Evolutionary conservation across 495 filamentous ascomycete genomes (phyloP).

Genomic region (Podospora pseudoanserina): DNA sequence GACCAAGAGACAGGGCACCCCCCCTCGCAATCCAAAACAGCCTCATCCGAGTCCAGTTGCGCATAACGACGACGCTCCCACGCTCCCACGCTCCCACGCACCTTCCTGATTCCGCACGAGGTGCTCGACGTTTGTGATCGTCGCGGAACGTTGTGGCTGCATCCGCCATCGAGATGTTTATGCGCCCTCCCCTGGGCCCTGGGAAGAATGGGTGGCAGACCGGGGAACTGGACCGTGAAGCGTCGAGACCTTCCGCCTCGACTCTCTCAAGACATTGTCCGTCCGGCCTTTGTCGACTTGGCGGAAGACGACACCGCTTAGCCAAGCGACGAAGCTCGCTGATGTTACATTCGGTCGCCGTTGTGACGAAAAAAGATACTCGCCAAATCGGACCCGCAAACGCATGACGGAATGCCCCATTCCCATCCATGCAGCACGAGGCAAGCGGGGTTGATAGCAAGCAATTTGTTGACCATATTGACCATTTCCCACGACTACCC

Average conservation of each 20-base stretch:
- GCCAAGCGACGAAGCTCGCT: background rate
- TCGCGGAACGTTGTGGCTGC: background rate
- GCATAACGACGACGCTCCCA: background rate
- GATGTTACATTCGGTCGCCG: conserved; percentile 11
- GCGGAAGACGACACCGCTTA: conserved; percentile 6
- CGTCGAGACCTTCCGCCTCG: background rate
- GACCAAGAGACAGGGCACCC: background rate
- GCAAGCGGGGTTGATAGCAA: background rate
- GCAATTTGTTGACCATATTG: background rate
- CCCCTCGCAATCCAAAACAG: conserved; percentile 2
- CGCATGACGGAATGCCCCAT: background rate
- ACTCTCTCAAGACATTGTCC: background rate
- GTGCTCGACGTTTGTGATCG: conserved; percentile 8
- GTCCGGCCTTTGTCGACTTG: background rate
- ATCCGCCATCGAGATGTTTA: background rate
- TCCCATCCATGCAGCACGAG: conserved; percentile 3
- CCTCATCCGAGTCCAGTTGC: conserved; percentile 7
- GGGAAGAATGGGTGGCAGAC: background rate
- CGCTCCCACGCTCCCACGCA: background rate
- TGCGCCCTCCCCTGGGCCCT: background rate
- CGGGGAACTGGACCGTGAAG: conserved; percentile 7
- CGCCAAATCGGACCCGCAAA: background rate
- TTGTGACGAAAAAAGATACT: conserved; percentile 5
- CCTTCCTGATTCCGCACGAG: background rate
- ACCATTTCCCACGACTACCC: background rate